Evolutionary conservation across 73 alveolate genomes (phyloP), one percentile per base, ranked within the genome.

Genomic region (Stentor coeruleus): DNA sequence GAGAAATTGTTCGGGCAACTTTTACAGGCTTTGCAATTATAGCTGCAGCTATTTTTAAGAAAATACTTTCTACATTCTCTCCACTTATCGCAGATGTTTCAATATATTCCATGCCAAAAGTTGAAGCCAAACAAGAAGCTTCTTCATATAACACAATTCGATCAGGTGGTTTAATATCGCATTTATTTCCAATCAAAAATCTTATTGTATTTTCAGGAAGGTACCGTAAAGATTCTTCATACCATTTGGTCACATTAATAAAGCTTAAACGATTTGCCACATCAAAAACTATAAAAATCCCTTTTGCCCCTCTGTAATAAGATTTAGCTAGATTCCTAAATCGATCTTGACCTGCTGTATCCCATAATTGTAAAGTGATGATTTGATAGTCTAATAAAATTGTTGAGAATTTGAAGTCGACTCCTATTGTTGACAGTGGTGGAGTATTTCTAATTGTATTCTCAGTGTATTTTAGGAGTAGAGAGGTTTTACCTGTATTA

Each of bases 71-170:
- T 4, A 87, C 91, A 33, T 91, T 91, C 77, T 87, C 91, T 58
- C 91, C 91, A 26, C 88, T 84, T 85, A 77, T 87, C 2, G 93
- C 93, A 11, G 93, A 87, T 30, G 93, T 79, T 49, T 87, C 93
- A 57, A 57, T 73, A 57, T 74, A 87, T 77, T 60, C 41, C 75
- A 85, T 75, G 55, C 57, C 57, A 38, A 74, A 66, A 55, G 72
- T 38, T 74, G 84, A 81, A 31, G 91, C 93, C 59, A 85, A 85
- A 26, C 77, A 77, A 14, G 3, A 20, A 41, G 88, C 93, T 58
- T 85, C 88, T 36, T 55, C 74, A 58, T 58, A 75, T 31, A 81
- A 76, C 2, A 87, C 91, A 38, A 41, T 80, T 77, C 93, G 85
- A 38, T 59, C 75, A 59, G 75, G 87, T 4, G 55, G 77, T 37